phyloP scores from a whole-genome alignment of 2,329 filamentous ascomycete species.

The Phyllachora maydis region DNA sequence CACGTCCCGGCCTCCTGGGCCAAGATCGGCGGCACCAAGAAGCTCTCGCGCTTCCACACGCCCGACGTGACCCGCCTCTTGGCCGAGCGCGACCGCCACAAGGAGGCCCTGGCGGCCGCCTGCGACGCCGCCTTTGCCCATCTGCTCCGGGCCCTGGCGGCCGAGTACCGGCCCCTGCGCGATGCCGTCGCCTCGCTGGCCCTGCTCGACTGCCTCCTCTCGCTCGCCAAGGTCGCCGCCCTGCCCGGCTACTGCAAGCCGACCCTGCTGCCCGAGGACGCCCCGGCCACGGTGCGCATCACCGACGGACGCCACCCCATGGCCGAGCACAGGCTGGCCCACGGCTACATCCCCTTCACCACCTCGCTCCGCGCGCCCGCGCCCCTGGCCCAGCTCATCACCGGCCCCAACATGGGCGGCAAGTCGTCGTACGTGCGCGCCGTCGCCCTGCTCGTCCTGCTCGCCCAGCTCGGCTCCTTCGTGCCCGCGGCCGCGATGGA shows the following conservation, averaged over 20 bases:
- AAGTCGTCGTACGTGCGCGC: slow-evolving; percentile 96
- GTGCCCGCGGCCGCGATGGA: slow-evolving; percentile 59
- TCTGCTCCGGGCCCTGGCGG: slow-evolving; percentile 52
- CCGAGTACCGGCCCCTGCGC: slow-evolving; percentile 75
- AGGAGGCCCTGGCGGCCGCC: slow-evolving; percentile 76
- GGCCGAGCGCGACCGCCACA: slow-evolving; percentile 80
- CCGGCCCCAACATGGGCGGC: slow-evolving; percentile 96
- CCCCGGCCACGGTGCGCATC: slow-evolving; percentile 49
- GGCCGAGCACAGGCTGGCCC: slow-evolving; percentile 74
- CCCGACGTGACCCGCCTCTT: slow-evolving; percentile 72
- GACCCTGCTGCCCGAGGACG: slow-evolving; percentile 35
- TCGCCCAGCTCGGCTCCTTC: slow-evolving; percentile 88
- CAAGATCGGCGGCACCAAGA: slow-evolving; percentile 90
- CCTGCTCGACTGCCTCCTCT: slow-evolving; percentile 75
- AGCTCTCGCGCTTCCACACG: slow-evolving; percentile 79
- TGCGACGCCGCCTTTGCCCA: slow-evolving; percentile 66
- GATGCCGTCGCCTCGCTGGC: slow-evolving; percentile 76
- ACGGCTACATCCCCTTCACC: slow-evolving; percentile 81
- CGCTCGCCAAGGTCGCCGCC: slow-evolving; percentile 62
- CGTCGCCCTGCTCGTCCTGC: slow-evolving; percentile 76
- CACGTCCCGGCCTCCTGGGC: slow-evolving; percentile 84
- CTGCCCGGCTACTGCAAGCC: slow-evolving; percentile 82
- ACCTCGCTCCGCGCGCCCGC: slow-evolving; percentile 46
- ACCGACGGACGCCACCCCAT: slow-evolving; percentile 74
- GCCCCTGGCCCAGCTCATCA: slow-evolving; percentile 66